Conservation (phyloP, 495 filamentous ascomycete genomes). For the Haplographium delicatum region DNA sequence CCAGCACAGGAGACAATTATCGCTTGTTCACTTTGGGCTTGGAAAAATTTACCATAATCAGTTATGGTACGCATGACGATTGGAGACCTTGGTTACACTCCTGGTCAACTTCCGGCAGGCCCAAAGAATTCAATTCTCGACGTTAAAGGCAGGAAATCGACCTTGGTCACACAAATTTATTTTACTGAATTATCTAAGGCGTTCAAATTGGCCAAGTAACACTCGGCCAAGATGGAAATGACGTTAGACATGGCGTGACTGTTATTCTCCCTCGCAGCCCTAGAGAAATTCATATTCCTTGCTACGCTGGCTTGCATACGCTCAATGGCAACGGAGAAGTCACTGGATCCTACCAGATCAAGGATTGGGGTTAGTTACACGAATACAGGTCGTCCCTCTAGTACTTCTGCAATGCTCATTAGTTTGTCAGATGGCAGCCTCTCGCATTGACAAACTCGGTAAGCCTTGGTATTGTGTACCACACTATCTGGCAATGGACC, state of each 20-base stretch:
- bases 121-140: slow-evolving; percentile 28
- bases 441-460: slow-evolving; percentile 25
- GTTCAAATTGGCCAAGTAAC: slow-evolving; percentile 26
- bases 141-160: slow-evolving; percentile 15
- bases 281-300: slow-evolving; percentile 23
- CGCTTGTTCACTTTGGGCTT: too few relatives aligned
- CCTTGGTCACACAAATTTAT: neutral
- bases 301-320: slow-evolving; percentile 23
- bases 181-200: slow-evolving; percentile 7
- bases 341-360: slow-evolving; percentile 22
- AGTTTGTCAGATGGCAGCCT: slow-evolving; percentile 14
- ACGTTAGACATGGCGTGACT: slow-evolving; percentile 23
- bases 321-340: slow-evolving; percentile 28
- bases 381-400: slow-evolving; percentile 17
- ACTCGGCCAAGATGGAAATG: slow-evolving; percentile 19
- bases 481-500: slow-evolving; percentile 22
- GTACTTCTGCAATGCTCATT: neutral
- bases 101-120: slow-evolving; percentile 21
- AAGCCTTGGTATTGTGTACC: slow-evolving; percentile 23
- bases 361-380: slow-evolving; percentile 28
- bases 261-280: slow-evolving; percentile 25
- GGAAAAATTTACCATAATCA: too few relatives aligned
- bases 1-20: too few relatives aligned
- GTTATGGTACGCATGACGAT: slow-evolving; percentile 22
- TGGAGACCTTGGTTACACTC: slow-evolving; percentile 23